A percentile compares a stretch with the other conserved stretches of the same genome.
Conservation (phyloP, 495 filamentous ascomycete species). For the Aspergillus incahuasiensis region DNA sequence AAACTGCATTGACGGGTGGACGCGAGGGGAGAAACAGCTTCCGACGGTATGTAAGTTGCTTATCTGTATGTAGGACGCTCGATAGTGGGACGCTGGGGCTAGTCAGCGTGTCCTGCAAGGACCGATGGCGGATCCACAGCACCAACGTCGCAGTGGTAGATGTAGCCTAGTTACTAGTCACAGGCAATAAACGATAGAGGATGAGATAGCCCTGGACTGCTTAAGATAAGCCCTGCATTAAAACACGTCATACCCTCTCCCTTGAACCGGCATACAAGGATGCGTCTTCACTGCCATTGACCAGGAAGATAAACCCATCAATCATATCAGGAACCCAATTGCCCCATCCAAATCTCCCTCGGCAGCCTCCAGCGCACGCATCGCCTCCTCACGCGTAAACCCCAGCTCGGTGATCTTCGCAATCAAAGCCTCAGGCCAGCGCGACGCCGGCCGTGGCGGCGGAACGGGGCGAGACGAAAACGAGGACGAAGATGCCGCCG, state of each 20-base stretch:
- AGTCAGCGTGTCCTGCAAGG: not conserved
- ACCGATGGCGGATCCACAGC: not conserved
- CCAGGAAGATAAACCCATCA: not conserved
- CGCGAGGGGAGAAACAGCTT: not conserved
- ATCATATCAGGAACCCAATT: slow-evolving; percentile 70
- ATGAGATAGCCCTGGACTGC: not conserved
- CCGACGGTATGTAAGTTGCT: slow-evolving; percentile 1
- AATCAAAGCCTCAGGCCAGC: slow-evolving; percentile 38
- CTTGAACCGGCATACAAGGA: not conserved
- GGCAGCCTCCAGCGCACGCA: slow-evolving; percentile 75
- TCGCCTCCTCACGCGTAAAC: slow-evolving; percentile 69
- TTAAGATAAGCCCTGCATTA: slow-evolving; percentile 3
- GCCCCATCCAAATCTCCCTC: slow-evolving; percentile 83
- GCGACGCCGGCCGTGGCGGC: slow-evolving; percentile 25
- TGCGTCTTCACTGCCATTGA: not conserved
- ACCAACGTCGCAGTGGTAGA: not conserved
- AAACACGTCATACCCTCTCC: slow-evolving; percentile 3
- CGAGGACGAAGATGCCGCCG: slow-evolving; percentile 11
- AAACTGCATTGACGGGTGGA: not conserved
- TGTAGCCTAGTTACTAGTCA: not conserved
- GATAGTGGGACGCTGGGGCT: not conserved
- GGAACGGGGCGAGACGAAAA: slow-evolving; percentile 25
- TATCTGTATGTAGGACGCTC: not conserved
- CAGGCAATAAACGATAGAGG: not conserved
- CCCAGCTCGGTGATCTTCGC: slow-evolving; percentile 74